Evolutionary conservation across 169 alveolate genomes (phyloP).

Genomic region (Amoebophrya sp.): DNA sequence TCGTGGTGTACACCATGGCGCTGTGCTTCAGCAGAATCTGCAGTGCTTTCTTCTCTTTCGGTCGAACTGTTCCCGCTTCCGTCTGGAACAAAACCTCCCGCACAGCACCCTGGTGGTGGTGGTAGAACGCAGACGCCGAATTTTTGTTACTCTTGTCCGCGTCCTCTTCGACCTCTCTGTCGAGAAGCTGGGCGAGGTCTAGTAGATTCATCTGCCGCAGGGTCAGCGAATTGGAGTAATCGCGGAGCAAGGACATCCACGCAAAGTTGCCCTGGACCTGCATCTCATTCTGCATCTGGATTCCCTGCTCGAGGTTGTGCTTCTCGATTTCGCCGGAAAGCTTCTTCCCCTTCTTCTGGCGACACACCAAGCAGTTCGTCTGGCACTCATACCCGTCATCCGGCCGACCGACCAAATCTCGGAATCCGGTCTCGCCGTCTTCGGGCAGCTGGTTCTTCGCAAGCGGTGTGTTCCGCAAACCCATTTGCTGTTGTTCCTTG

Average conservation of each 20-base stretch:
- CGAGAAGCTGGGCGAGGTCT: not conserved
- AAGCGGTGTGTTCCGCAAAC: not conserved
- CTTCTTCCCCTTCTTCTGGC: not conserved
- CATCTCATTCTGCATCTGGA: not conserved
- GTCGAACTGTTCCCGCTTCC: not conserved
- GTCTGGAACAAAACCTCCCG: not conserved
- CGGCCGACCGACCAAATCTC: not conserved
- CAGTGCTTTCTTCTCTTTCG: not conserved
- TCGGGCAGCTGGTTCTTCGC: not conserved
- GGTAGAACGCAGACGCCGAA: not conserved
- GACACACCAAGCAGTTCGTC: not conserved
- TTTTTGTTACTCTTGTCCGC: not conserved
- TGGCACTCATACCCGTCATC: not conserved
- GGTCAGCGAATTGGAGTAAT: not conserved
- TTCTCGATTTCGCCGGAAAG: not conserved
- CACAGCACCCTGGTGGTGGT: not conserved
- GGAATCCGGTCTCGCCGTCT: not conserved
- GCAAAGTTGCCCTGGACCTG: not conserved
- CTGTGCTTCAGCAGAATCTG: not conserved
- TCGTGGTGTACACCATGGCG: not conserved
- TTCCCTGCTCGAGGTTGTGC: not conserved
- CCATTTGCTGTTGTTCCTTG: too few species aligned
- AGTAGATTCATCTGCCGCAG: not conserved
- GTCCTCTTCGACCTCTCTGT: not conserved
- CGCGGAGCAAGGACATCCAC: not conserved